Evolutionary conservation across 1,284 basidiomycete species (phyloP), one percentile per base, ranked within the genome.

Genomic region (Gymnopus androsaceus): DNA sequence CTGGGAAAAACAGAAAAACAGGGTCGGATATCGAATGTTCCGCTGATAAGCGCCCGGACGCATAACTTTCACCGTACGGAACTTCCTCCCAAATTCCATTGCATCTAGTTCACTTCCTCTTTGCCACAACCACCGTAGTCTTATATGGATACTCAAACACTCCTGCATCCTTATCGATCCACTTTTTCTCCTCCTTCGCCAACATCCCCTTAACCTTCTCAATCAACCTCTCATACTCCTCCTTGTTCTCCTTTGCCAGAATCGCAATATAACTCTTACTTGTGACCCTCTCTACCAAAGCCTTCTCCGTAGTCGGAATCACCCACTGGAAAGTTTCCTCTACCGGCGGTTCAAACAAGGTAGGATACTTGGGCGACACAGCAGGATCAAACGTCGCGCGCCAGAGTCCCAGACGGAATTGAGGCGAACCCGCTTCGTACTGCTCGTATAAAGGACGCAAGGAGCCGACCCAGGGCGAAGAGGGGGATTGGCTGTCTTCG

Each of bases 231-330:
- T 69, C 66, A 38, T 38, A 38, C 36, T 50, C 48, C 33, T 56
- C 47, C 67, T 81, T 85, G 58, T 83, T 78, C 1, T 81, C 77
- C 0, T 78, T 75, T 1, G 79, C 70, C 19, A 88, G 73, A 11
- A 88, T 64, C 0, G 83, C 74, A 37, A 90, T 82, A 65, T 90
- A 92, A 64, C 88, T 90, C 73, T 90, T 91, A 72, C 83, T 90
- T 52, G 70, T 73, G 0, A 82, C 86, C 49, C 90, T 75, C 54
- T 88, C 73, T n/a, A 83, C 67, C 11, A 79, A 81, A 19, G 73
- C 74, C n/a, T 84, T 72, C 27, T 74, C 68, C 2, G 80, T 83
- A 0, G 76, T 74, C 12, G 73, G 69, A 14, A 88, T 70, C 7
- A 68, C 64, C 56, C 83, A 81, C 4, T 67, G 59, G 77, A 81